These are phyloP conservation scores for Boletus tomentosulus DNA, from an alignment of 768 basidiomycete genomes.

Conservation along the genomic window DNA sequence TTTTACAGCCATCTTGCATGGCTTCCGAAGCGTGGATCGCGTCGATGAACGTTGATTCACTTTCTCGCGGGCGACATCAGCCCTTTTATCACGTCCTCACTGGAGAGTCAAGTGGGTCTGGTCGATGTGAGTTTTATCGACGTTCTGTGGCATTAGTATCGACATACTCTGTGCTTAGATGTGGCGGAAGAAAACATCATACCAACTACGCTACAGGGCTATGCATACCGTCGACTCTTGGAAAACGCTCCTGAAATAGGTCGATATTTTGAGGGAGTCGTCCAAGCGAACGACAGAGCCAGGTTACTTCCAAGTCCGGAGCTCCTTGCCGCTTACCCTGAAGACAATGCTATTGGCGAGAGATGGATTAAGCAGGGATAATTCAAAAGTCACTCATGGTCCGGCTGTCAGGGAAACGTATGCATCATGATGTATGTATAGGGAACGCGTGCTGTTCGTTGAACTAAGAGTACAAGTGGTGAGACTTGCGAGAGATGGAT, in stretches of 20 bases:
- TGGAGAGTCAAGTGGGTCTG: conserved; percentile 27
- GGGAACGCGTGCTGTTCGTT: background rate
- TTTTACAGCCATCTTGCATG: conserved; percentile 31
- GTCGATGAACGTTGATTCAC: conserved; percentile 39
- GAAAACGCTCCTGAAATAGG: conserved; percentile 23
- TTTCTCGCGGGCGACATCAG: conserved; percentile 41
- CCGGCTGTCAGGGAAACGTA: background rate
- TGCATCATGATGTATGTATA: conserved; percentile 1
- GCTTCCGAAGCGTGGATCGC: conserved; percentile 42
- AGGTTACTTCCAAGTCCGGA: conserved; percentile 43
- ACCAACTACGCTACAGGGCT: conserved; percentile 17
- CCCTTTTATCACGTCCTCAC: conserved; percentile 45
- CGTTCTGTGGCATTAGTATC: background rate
- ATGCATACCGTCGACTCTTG: conserved; percentile 23
- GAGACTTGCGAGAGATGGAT: too few species aligned
- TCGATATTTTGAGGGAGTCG: conserved; percentile 37
- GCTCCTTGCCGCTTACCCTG: conserved; percentile 40
- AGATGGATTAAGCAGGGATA: conserved; percentile 32
- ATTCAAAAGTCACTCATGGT: background rate
- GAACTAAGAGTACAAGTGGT: too few species aligned
- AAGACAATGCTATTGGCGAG: conserved; percentile 39
- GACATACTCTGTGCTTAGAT: conserved; percentile 15
- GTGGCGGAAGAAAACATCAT: conserved; percentile 36
- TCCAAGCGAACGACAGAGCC: conserved; percentile 25
- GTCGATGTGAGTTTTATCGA: conserved; percentile 33